phyloP scores from a whole-genome alignment of 1,284 basidiomycete genomes.

The Mycosarcoma maydis region DNA sequence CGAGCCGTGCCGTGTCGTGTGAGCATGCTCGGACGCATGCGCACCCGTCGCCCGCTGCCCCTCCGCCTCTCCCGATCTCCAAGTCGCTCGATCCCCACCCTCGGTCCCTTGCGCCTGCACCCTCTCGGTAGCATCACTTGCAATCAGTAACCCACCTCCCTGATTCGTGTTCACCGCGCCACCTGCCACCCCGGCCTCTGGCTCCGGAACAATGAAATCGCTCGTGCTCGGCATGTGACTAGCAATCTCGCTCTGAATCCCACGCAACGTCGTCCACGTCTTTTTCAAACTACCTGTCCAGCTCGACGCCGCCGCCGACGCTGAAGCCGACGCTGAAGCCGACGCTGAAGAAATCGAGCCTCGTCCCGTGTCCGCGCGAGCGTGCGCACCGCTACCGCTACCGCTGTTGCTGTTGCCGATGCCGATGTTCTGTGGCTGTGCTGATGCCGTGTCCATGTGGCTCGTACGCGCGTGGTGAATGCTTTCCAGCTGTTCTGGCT shows the following conservation, averaged over 20 bases:
- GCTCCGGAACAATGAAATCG: slow-evolving; percentile 48
- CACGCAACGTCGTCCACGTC: slow-evolving; percentile 53
- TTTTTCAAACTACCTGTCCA: slow-evolving; percentile 51
- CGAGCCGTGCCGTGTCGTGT: slow-evolving; percentile 30
- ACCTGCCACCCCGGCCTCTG: slow-evolving; percentile 14
- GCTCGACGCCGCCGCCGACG: slow-evolving; percentile 28
- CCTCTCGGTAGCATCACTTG: slow-evolving; percentile 20
- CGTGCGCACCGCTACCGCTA: no score
- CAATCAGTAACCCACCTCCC: slow-evolving; percentile 38
- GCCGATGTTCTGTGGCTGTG: slow-evolving; percentile 33
- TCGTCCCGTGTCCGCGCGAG: no score
- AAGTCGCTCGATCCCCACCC: no score
- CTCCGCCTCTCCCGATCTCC: no score
- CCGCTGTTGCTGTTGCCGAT: no score
- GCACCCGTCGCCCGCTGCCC: no score
- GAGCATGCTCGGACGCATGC: slow-evolving; percentile 45
- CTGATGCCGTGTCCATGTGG: slow-evolving; percentile 27
- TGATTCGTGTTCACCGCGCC: slow-evolving; percentile 20
- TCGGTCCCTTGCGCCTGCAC: no score
- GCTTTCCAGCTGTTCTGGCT: slow-evolving; percentile 48
- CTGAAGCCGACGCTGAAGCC: no score
- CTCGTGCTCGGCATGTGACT: slow-evolving; percentile 48
- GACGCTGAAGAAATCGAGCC: no score
- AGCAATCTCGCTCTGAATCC: slow-evolving; percentile 39
- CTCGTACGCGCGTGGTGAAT: slow-evolving; percentile 52